These are phyloP conservation scores for Sclerotinia glacialis DNA, from an alignment of 2,329 filamentous ascomycete genomes.

Conservation along the genomic window DNA sequence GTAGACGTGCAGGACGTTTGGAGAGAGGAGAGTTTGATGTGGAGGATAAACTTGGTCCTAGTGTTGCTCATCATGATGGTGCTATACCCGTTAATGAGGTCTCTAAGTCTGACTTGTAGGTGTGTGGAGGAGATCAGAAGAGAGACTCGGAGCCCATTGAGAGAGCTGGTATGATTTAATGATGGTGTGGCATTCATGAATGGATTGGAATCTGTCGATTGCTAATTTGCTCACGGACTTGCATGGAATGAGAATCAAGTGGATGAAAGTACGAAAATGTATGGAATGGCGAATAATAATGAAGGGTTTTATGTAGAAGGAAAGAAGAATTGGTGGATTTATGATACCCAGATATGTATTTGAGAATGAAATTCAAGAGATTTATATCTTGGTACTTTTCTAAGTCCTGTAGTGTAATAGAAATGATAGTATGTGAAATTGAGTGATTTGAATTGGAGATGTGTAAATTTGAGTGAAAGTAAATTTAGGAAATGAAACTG, in stretches of 20 bases:
- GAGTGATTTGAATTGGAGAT: no score
- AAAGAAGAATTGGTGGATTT: background rate
- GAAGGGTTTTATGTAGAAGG: background rate
- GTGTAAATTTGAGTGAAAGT: no score
- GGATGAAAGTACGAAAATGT: background rate
- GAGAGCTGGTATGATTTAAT: background rate
- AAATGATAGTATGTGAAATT: no score
- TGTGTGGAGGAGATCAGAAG: background rate
- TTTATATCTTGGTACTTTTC: background rate
- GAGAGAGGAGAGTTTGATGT: constrained; percentile 36
- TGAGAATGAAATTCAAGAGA: background rate
- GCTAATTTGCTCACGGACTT: background rate
- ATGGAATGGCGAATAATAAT: background rate
- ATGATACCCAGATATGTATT: constrained; percentile 11
- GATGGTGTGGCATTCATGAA: background rate
- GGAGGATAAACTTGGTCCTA: constrained; percentile 33
- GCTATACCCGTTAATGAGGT: constrained; percentile 11
- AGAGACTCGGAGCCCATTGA: background rate
- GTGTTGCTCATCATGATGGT: constrained; percentile 9
- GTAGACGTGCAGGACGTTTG: constrained; percentile 27
- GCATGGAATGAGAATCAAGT: background rate
- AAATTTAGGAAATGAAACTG: no score
- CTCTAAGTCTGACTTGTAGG: constrained; percentile 13
- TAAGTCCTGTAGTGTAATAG: no score
- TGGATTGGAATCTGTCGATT: background rate